These are phyloP conservation scores for Fragaria iinumae DNA, from an alignment of 306 rosid species.

Conservation along the genomic window DNA sequence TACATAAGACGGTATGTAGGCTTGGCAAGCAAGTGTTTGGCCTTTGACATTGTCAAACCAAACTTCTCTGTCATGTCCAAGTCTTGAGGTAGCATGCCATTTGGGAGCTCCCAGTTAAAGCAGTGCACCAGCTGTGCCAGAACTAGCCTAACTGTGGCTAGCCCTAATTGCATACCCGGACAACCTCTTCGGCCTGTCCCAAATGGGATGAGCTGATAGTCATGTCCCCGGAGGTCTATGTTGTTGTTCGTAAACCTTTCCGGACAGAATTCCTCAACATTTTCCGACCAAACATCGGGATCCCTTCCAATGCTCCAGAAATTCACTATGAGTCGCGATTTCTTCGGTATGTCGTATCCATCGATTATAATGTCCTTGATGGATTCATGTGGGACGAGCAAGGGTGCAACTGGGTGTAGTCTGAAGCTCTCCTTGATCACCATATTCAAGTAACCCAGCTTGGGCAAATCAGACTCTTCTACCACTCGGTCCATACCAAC, in stretches of 20 bases:
- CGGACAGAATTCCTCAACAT: neutral
- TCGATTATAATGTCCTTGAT: slow-evolving; percentile 13
- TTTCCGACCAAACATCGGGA: neutral
- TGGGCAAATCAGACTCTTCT: slow-evolving; percentile 35
- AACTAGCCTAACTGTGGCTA: slow-evolving; percentile 4
- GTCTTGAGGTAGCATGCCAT: neutral
- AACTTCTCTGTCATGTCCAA: slow-evolving; percentile 39
- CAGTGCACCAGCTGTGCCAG: slow-evolving; percentile 33
- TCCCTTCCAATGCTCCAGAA: neutral
- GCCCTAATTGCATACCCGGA: slow-evolving; percentile 15
- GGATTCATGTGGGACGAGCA: slow-evolving; percentile 18
- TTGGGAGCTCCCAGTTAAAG: slow-evolving; percentile 46
- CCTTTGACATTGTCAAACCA: slow-evolving; percentile 11
- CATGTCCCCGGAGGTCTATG: neutral
- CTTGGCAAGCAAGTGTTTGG: slow-evolving; percentile 10
- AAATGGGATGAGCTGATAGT: slow-evolving; percentile 41
- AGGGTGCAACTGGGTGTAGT: slow-evolving; percentile 34
- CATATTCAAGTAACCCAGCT: slow-evolving; percentile 31
- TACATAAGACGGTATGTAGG: slow-evolving; percentile 20
- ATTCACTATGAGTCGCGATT: neutral
- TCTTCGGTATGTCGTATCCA: slow-evolving; percentile 22
- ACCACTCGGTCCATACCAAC: slow-evolving; percentile 36
- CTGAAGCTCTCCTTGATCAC: slow-evolving; percentile 28
- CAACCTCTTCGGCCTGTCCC: slow-evolving; percentile 26
- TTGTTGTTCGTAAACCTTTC: neutral